Base-by-base conservation (phyloP, 805 yeast species). In the Saccharomyces kudriavzevii region DNA sequence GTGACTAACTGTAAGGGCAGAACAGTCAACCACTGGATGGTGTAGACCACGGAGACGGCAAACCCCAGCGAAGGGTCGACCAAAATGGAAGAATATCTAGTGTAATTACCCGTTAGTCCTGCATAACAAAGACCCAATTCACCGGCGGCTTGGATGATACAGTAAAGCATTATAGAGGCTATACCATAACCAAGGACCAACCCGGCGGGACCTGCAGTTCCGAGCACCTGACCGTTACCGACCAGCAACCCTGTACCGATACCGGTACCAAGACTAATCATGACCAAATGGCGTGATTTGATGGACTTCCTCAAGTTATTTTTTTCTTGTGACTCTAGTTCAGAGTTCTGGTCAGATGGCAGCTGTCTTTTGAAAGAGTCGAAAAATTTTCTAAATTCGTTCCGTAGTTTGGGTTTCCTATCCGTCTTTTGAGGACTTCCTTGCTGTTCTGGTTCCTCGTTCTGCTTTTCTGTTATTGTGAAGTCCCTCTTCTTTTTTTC, bases 261-360 rank as follows among this genome's bases (percentile, higher is more conserved):
- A 40, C 91, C 84, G 51, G 92, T 90, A 54, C 92, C 92, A 52
- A 88, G 75, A 49, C 87, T 83, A 77, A 86, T 62, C 58, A 61
- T 53, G 22, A 60, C n/a, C 22, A 56, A 48, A 47, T 62, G 66
- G 14, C 64, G 54, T 4, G 58, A 40, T 47, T 57, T 54, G 30
- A 60, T 56, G 9, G 56, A 30, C 28, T 10, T 57, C 46, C 11
- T 49, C 40, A 26, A 56, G 13, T 49, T 49, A 43, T 22, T 45
- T 9, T 22, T 43, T n/a, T 52, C 49, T 27, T 45, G 47, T 22
- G 28, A 50, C 22, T 45, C 54, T 26, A 49, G 28, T 13, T 31
- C 49, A 26, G 20, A 30, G 11, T 49, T 45, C 2, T 14, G 17
- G 22, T 20, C 35, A 4, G 31, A 13, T 27, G 52, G 30, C 40